Evolutionary conservation across 2,329 filamentous ascomycete species (phyloP), one percentile per base, ranked within the genome.

Genomic region (Sporothrix phasma): DNA sequence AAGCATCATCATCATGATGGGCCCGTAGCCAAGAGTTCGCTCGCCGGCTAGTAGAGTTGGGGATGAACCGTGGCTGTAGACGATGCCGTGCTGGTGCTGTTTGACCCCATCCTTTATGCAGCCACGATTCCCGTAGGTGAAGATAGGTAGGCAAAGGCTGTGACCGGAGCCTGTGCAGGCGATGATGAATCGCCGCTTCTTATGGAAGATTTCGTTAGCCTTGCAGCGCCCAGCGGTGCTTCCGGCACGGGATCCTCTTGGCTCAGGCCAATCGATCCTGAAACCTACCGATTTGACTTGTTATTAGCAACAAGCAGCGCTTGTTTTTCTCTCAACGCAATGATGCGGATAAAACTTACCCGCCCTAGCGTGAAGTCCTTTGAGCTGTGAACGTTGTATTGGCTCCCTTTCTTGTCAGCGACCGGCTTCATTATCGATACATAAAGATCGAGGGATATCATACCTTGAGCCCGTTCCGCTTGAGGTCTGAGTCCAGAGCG

Each of bases 141-240:
- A 72, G 60, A 85, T 84, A 1, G 82, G 84, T 81, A 85, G 79
- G 74, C 82, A 84, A 26, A 77, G 79, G 66, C 79, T 81, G 66
- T 84, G 80, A 2, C 82, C 82, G 19, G 77, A 74, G 29, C 81
- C 78, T 58, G 78, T 81, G 1, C 74, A 77, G 17, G 84, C 74
- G 3, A 85, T 78, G 46, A 85, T 79, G 63, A 84, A 85, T 3
- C 82, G 79, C 31, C 66, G 56, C 13, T 60, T 24, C 41, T 67
- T 64, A 13, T 0, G 70, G 68, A 3, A 72, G 63, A 45, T 68
- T 17, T 51, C 43, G 17, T 24, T 7, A 17, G 31, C 17, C 22
- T 5, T 43, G 15, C 26, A 13, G 17, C 60, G 64, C 3, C 10
- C 24, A 13, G 62, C n/a, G 31, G 54, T 61, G 13, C 19, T 69